phyloP scores from a whole-genome alignment of 768 basidiomycete genomes.

The Pleurotus tuoliensis region DNA sequence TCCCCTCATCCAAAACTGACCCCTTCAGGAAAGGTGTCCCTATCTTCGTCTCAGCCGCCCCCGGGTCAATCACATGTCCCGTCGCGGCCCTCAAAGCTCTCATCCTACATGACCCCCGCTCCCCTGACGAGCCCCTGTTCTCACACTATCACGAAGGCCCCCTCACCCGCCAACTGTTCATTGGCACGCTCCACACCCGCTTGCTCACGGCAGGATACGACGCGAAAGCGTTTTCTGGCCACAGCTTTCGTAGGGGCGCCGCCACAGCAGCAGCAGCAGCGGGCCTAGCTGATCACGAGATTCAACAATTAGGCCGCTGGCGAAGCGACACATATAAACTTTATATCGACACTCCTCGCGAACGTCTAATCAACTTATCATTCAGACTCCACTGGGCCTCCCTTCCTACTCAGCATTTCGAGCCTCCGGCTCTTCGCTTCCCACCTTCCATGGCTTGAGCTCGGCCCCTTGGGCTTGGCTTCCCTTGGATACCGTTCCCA shows the following conservation, averaged over 20 bases:
- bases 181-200: not conserved
- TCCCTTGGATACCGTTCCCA: not conserved
- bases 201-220: not conserved
- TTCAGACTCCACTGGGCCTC: not conserved
- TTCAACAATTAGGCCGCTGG: slow-evolving; percentile 7
- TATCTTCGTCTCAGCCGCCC: slow-evolving; percentile 16
- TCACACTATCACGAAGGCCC: not conserved
- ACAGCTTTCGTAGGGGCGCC: not conserved
- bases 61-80: slow-evolving; percentile 7
- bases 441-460: not conserved
- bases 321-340: slow-evolving; percentile 7
- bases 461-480: not conserved
- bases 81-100: too few species aligned
- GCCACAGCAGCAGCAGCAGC: slow-evolving; percentile 1
- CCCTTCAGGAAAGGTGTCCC: not conserved
- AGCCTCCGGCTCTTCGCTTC: not conserved
- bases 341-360: not conserved
- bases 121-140: not conserved
- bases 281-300: slow-evolving; percentile 4
- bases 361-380: not conserved
- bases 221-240: not conserved
- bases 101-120: too few species aligned
- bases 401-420: not conserved
- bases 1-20: too few species aligned
- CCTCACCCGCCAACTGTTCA: not conserved